Percentiles rank a stretch among this genome's conserved stretches.
Conservation (phyloP, 108 stramenopile genomes). For the Discostella stelligeroides region DNA sequence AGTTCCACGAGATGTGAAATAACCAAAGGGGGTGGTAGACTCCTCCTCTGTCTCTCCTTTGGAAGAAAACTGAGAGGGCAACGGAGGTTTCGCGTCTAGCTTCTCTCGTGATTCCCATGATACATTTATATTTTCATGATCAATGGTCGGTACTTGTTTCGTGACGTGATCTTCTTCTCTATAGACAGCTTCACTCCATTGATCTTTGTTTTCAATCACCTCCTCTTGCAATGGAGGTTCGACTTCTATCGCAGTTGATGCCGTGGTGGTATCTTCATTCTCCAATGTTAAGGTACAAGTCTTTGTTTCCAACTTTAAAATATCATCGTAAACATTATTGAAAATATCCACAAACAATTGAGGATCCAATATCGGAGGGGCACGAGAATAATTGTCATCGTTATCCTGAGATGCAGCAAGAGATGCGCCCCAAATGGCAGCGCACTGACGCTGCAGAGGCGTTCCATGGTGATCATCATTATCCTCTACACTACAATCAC, state of each 20-base stretch:
- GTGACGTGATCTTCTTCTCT: neutral
- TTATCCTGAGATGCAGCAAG: slow-evolving; percentile 5
- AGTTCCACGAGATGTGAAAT: neutral
- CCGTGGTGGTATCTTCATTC: neutral
- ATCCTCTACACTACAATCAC: slow-evolving; percentile 32
- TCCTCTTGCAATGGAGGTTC: neutral
- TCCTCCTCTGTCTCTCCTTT: neutral
- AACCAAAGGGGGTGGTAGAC: neutral
- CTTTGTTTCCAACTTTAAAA: slow-evolving; percentile 10
- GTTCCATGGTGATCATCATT: slow-evolving; percentile 37
- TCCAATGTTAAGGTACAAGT: slow-evolving; percentile 15
- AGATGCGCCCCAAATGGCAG: slow-evolving; percentile 25
- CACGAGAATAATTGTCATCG: no score
- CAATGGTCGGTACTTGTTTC: neutral
- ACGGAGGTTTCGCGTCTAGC: no score
- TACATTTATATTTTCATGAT: neutral
- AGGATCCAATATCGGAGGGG: slow-evolving; percentile 13
- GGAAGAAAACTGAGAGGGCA: neutral
- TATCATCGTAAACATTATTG: slow-evolving; percentile 12
- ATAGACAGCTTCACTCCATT: neutral
- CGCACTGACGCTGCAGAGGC: slow-evolving; percentile 35
- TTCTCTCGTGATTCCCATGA: slow-evolving; percentile 1
- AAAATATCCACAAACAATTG: slow-evolving; percentile 17
- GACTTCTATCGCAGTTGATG: neutral
- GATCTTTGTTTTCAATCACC: neutral